Percentiles rank a stretch among this genome's conserved stretches.
Evolutionary conservation across 768 basidiomycete genomes (phyloP).

Genomic region (Suillus subaureus): DNA sequence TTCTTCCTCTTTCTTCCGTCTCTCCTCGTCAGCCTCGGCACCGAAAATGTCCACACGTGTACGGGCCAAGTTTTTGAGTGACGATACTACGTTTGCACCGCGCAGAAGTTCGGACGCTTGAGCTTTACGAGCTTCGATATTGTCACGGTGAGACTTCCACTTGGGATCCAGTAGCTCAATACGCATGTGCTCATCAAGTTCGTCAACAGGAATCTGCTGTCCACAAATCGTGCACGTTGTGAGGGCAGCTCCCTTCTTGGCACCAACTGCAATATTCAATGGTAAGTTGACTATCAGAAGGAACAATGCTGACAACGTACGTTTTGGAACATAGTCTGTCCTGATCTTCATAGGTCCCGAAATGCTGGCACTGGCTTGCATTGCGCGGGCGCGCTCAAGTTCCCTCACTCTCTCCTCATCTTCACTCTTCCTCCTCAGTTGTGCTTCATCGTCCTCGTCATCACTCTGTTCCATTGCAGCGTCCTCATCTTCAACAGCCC

Average conservation of each 20-base stretch:
- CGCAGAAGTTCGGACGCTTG: slow-evolving; percentile 86
- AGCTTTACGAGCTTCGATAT: slow-evolving; percentile 85
- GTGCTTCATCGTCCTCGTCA: slow-evolving; percentile 74
- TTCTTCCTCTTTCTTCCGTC: slow-evolving; percentile 84
- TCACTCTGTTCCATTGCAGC: slow-evolving; percentile 82
- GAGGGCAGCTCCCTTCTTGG: slow-evolving; percentile 62
- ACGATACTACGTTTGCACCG: slow-evolving; percentile 92
- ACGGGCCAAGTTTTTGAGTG: slow-evolving; percentile 89
- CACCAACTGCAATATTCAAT: slow-evolving; percentile 51
- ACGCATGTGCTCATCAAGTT: slow-evolving; percentile 96
- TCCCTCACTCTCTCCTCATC: slow-evolving; percentile 73
- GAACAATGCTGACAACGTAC: slow-evolving; percentile 47
- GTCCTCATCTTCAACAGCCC: slow-evolving; percentile 51
- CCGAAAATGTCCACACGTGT: slow-evolving; percentile 99
- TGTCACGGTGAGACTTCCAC: slow-evolving; percentile 96
- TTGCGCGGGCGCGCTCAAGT: slow-evolving; percentile 73
- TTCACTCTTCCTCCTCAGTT: slow-evolving; percentile 57
- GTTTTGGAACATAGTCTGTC: slow-evolving; percentile 94
- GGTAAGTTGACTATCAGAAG: slow-evolving; percentile 8
- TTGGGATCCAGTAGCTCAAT: slow-evolving; percentile 96
- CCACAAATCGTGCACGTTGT: slow-evolving; percentile 92
- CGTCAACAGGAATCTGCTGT: slow-evolving; percentile 95
- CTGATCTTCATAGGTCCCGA: slow-evolving; percentile 90
- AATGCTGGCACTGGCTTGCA: slow-evolving; percentile 79
- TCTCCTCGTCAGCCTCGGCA: slow-evolving; percentile 90